These are phyloP conservation scores for Cinnamomum micranthum DNA, from an alignment of 164 flowering plant genomes.

Conservation along the genomic window DNA sequence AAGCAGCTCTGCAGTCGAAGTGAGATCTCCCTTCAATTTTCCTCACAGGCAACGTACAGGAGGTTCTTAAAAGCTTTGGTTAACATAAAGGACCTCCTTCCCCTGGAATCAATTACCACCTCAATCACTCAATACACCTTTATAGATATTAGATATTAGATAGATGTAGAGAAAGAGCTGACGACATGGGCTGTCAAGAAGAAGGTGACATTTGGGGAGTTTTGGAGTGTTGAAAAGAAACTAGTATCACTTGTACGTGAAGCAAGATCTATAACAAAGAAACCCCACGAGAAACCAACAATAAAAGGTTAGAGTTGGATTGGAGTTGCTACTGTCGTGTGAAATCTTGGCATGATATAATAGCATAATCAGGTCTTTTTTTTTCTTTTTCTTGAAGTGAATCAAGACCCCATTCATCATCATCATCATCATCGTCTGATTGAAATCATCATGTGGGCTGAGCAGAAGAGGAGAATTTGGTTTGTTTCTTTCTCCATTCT, in stretches of 20 bases:
- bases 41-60: neutral
- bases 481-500: constrained; percentile 6
- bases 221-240: constrained; percentile 19
- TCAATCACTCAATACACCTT: neutral
- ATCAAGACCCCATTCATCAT: constrained; percentile 1
- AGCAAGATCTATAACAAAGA: constrained; percentile 23
- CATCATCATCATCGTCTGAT: constrained; percentile 11
- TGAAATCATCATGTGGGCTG: constrained; percentile 15
- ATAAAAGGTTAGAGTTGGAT: neutral
- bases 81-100: neutral
- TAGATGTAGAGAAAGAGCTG: neutral
- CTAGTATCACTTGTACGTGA: constrained; percentile 28
- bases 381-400: constrained; percentile 1
- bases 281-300: constrained; percentile 1
- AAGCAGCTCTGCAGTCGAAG: constrained; percentile 10
- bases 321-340: neutral
- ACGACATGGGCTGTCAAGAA: constrained; percentile 16
- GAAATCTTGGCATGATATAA: neutral
- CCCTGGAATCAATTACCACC: neutral
- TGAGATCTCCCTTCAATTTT: constrained; percentile 1
- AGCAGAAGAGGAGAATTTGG: constrained; percentile 11
- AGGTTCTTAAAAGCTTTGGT: neutral
- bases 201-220: neutral
- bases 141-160: neutral
- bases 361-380: neutral